Base-by-base conservation (phyloP, 495 filamentous ascomycete species). In the Lichenothelia convexa region DNA sequence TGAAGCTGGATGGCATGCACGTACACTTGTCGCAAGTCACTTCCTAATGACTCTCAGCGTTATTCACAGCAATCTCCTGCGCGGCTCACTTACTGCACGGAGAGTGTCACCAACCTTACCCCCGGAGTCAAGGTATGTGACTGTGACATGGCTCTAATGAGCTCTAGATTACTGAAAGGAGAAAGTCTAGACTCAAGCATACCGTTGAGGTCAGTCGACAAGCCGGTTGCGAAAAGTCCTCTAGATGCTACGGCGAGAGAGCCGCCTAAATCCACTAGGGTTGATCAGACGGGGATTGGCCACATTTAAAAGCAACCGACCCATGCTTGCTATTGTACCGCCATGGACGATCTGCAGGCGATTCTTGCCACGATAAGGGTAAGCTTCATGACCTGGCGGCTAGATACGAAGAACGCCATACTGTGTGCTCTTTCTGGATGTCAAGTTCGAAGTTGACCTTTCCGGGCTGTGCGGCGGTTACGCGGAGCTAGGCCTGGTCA, bases 141-240 rank as follows among this genome's bases (percentile, higher is more conserved):
- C 86, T 87, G 43, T 22, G 22, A 11, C 11, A 9, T 20, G 7
- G 21, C 34, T 26, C 38, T 29, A n/a, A 30, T 39, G 16, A 32
- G 32, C 35, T 2, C 18, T 21, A 17, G 5, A 15, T 7, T 9
- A 21, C 36, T 23, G 17, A 13, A 17, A 27, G 12, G 5, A 30
- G 13, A 30, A 30, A 17, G 2, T 19, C n/a, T n/a, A n/a, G n/a
- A n/a, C n/a, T n/a, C n/a, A 12, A 11, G 45, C 61, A 43, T 57
- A 84, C 83, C 79, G 46, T 80, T 94, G 7, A 97, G 49, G 51
- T 97, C 89, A 0, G 89, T 94, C 0, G 82, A 85, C 4, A 97
- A 86, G 5, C 89, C 89, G 0, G 89, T 97, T 17, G 81, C 69
- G 48, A 73, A 92, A 1, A 92, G 60, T 0, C 89, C 89, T 43